Conservation (phyloP, 441 rosid genomes). For the Rhodomyrtus psidioides region DNA sequence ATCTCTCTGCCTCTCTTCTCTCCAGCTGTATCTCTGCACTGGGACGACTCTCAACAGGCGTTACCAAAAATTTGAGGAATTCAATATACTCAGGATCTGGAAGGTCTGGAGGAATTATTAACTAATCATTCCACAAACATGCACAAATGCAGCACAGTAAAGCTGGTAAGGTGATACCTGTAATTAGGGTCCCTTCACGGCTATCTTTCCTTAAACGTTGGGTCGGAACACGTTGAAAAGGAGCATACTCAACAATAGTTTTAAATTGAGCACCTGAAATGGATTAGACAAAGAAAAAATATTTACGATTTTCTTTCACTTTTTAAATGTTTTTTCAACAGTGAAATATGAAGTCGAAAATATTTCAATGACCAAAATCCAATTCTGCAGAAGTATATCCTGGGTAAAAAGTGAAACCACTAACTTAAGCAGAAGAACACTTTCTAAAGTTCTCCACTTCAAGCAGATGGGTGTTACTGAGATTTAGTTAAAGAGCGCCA, state of each 20-base stretch:
- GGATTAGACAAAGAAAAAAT: neutral
- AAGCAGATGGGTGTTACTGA: neutral
- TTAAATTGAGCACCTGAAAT: conserved; percentile 59
- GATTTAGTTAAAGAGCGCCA: neutral
- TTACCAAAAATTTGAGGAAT: conserved; percentile 61
- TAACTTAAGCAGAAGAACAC: neutral
- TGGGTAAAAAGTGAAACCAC: neutral
- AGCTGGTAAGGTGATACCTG: conserved; percentile 19
- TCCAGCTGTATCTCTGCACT: conserved; percentile 67
- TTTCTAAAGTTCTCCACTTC: neutral
- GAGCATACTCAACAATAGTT: conserved; percentile 76
- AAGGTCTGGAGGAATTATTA: neutral
- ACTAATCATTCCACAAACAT: neutral
- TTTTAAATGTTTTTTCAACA: neutral
- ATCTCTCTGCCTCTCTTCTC: conserved; percentile 56
- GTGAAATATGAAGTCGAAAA: neutral
- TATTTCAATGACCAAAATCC: neutral
- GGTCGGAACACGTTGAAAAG: conserved; percentile 59
- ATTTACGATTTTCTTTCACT: too few species aligned
- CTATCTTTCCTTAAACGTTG: conserved; percentile 39
- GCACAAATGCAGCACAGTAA: neutral
- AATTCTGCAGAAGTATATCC: neutral
- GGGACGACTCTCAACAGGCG: conserved; percentile 64
- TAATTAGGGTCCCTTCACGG: conserved; percentile 66
- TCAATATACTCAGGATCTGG: conserved; percentile 78